Conservation (phyloP, 768 basidiomycete genomes). For the Tricholoma sp. region DNA sequence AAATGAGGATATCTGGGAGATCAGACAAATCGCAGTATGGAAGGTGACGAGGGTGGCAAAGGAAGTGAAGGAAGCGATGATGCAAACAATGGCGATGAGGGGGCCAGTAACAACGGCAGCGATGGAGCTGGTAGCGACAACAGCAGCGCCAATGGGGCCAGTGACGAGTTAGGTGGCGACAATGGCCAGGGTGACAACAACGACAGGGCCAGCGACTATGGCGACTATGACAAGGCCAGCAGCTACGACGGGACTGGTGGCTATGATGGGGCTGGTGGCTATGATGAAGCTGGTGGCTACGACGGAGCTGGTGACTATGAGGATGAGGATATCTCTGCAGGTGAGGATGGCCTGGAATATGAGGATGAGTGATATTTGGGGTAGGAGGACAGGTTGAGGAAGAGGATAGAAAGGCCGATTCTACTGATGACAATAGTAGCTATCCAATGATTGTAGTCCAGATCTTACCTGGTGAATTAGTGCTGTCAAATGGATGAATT, state of each 20-base stretch:
- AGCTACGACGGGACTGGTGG: background rate
- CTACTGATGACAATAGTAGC: too few relatives aligned
- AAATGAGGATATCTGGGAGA: background rate
- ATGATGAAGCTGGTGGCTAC: background rate
- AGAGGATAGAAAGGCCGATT: too few relatives aligned
- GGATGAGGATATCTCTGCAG: background rate
- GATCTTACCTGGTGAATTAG: too few relatives aligned
- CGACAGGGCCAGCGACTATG: background rate
- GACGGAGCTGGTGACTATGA: background rate
- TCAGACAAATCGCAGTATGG: background rate
- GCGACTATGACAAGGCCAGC: background rate
- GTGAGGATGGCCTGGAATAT: background rate
- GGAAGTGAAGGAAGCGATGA: background rate
- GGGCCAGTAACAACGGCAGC: background rate
- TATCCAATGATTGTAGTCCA: too few relatives aligned
- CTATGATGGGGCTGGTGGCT: background rate
- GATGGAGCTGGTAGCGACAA: background rate
- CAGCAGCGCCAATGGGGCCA: background rate
- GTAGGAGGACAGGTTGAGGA: too few relatives aligned
- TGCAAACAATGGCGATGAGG: background rate
- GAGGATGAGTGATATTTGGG: too few relatives aligned
- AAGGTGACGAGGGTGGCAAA: background rate
- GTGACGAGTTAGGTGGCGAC: background rate
- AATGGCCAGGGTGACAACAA: background rate
- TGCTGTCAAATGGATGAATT: too few relatives aligned